Evolutionary conservation across 2,329 filamentous ascomycete genomes (phyloP), one percentile per base, ranked within the genome.

Genomic region (Phaeophleospora eucalypticola): DNA sequence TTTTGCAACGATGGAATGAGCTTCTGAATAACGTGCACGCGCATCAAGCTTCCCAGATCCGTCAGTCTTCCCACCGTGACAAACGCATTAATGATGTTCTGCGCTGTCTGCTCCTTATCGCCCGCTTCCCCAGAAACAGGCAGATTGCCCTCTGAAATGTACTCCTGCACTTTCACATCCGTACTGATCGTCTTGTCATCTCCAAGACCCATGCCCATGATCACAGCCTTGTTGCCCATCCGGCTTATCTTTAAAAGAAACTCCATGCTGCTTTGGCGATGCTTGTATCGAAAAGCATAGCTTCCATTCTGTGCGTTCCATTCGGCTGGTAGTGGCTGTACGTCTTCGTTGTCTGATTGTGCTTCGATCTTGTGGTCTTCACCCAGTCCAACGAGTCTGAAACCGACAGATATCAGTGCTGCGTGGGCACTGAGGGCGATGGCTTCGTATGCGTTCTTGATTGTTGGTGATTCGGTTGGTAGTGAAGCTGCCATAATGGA

Each of bases 251-350:
- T 91, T 57, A 96, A 67, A 20, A 95, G 75, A 63, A 86, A 95
- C 49, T 84, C 80, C 79, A 90, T 87, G 14, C 89, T 83, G 0
- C 89, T 95, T 65, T 95, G 87, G 18, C 80, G 75, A 67, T 96
- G 90, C 3, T 82, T 81, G 71, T 97, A 97, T 53, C 89, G 81
- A 68, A 97, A 96, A 46, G 84, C 81, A 64, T 88, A 85, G 38
- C 75, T 73, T 12, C 83, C 82, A 51, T 80, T 80, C 48, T 80
- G 79, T 10, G 81, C 73, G 67, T 95, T 95, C 93, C 93, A 97
- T 69, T 82, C 79, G 14, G 77, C 48, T 0, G 89, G 87, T 2
- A 97, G 76, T 24, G 81, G 81, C 61, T 80, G 72, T 21, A 76
- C 65, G 63, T 84, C 79, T 37, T 57, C 40, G 10, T 54, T 41